Conservation (phyloP, 2,329 filamentous ascomycete species). For the Monosporascus sp. region DNA sequence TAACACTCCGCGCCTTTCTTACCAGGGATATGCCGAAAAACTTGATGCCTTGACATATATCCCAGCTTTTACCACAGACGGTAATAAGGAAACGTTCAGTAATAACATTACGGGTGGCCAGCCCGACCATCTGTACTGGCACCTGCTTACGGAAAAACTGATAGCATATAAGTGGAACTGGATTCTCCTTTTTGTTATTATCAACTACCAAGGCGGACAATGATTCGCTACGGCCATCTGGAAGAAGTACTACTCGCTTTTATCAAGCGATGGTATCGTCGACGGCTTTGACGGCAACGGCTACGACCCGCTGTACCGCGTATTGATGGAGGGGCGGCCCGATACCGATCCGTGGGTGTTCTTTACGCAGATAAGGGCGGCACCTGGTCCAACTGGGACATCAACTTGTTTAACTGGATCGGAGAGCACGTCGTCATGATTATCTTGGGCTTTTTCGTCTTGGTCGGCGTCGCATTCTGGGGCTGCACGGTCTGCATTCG, state of each 20-base stretch:
- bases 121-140: slow-evolving; percentile 66
- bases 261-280: slow-evolving; percentile 16
- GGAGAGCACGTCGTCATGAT: slow-evolving; percentile 18
- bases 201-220: slow-evolving; percentile 68
- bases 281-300: slow-evolving; percentile 7
- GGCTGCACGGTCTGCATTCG: background rate
- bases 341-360: slow-evolving; percentile 22
- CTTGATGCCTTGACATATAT: slow-evolving; percentile 62
- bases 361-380: slow-evolving; percentile 24
- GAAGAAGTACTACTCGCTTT: slow-evolving; percentile 51
- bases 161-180: slow-evolving; percentile 61
- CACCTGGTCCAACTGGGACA: slow-evolving; percentile 27
- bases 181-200: slow-evolving; percentile 67
- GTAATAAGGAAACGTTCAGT: slow-evolving; percentile 23
- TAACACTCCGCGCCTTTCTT: background rate
- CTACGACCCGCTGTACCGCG: slow-evolving; percentile 14
- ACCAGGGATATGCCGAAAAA: slow-evolving; percentile 60
- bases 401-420: slow-evolving; percentile 21
- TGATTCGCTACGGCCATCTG: slow-evolving; percentile 66
- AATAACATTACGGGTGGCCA: slow-evolving; percentile 68
- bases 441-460: background rate
- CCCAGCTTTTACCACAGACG: slow-evolving; percentile 59
- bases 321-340: slow-evolving; percentile 23
- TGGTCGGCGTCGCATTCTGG: background rate
- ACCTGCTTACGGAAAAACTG: slow-evolving; percentile 58